phyloP scores from a whole-genome alignment of 257 asterid species.

The Solanum bulbocastanum region DNA sequence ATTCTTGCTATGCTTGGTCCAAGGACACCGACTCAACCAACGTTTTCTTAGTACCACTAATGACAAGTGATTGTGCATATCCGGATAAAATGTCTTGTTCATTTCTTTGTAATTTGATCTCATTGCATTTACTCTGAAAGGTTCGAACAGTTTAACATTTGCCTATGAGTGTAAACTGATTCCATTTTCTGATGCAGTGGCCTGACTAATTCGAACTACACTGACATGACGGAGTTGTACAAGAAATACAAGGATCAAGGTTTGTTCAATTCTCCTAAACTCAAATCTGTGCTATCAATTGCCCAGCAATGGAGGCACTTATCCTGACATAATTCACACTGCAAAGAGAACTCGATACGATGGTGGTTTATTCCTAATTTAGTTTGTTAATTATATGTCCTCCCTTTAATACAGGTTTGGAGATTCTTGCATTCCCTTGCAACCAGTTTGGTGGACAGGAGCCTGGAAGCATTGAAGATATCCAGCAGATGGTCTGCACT shows the following conservation, averaged over 20 bases:
- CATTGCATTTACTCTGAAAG: background rate
- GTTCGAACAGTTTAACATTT: background rate
- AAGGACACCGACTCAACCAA: background rate
- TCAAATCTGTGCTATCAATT: background rate
- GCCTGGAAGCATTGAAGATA: slow-evolving; percentile 84
- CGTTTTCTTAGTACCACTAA: background rate
- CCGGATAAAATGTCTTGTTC: background rate
- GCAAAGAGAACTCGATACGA: background rate
- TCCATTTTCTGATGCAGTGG: slow-evolving; percentile 49
- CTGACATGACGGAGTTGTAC: slow-evolving; percentile 57
- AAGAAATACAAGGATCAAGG: slow-evolving; percentile 76
- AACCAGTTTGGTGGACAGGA: slow-evolving; percentile 90
- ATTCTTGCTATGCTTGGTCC: background rate
- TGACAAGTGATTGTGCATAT: background rate
- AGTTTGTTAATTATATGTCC: background rate
- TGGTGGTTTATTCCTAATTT: background rate
- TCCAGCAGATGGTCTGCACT: slow-evolving; percentile 71
- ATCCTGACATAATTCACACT: background rate
- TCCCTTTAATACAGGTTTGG: slow-evolving; percentile 39
- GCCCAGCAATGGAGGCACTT: background rate
- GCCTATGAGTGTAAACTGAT: background rate
- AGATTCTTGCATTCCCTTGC: slow-evolving; percentile 95
- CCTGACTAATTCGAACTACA: slow-evolving; percentile 68
- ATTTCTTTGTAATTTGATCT: background rate
- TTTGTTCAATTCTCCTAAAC: background rate